These are phyloP conservation scores for Sideroxylon spinosum DNA, from an alignment of 179 eudicot species.

Conservation along the genomic window DNA sequence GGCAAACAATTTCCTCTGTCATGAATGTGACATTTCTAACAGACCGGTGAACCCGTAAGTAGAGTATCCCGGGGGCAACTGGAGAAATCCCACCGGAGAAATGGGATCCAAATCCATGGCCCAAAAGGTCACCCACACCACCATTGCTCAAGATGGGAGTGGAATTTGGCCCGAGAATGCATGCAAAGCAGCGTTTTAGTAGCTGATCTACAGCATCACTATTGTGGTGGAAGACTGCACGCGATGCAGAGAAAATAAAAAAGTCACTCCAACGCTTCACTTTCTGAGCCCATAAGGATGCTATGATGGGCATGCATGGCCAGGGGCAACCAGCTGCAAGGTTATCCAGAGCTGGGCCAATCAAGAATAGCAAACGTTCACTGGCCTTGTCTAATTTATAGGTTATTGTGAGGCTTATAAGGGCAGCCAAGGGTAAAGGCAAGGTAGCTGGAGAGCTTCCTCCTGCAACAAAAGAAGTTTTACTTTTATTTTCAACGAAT, in stretches of 20 bases:
- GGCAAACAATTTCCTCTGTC: conserved; percentile 69
- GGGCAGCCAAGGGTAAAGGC: conserved; percentile 93
- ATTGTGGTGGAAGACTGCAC: conserved; percentile 80
- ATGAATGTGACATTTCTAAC: conserved; percentile 70
- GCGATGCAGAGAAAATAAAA: conserved; percentile 80
- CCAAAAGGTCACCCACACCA: conserved; percentile 87
- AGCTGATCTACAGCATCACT: conserved; percentile 84
- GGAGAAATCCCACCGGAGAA: conserved; percentile 68
- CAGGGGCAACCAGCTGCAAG: conserved; percentile 94
- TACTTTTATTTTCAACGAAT: background rate
- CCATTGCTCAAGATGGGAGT: conserved; percentile 43
- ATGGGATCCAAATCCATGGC: conserved; percentile 87
- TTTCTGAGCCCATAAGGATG: conserved; percentile 91
- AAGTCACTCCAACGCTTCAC: conserved; percentile 93
- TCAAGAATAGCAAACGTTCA: conserved; percentile 67
- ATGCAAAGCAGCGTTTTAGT: conserved; percentile 68
- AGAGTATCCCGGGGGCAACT: conserved; percentile 94
- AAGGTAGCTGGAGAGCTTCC: conserved; percentile 64
- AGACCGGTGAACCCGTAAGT: conserved; percentile 81
- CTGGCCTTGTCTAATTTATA: conserved; percentile 73
- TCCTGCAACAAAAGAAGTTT: conserved; percentile 29
- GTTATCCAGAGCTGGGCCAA: conserved; percentile 75
- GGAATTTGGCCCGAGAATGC: conserved; percentile 59
- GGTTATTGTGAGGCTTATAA: conserved; percentile 91
- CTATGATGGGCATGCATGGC: conserved; percentile 95